phyloP scores from a whole-genome alignment of 2,329 filamentous ascomycete species.

The Neonectria neomacrospora region DNA sequence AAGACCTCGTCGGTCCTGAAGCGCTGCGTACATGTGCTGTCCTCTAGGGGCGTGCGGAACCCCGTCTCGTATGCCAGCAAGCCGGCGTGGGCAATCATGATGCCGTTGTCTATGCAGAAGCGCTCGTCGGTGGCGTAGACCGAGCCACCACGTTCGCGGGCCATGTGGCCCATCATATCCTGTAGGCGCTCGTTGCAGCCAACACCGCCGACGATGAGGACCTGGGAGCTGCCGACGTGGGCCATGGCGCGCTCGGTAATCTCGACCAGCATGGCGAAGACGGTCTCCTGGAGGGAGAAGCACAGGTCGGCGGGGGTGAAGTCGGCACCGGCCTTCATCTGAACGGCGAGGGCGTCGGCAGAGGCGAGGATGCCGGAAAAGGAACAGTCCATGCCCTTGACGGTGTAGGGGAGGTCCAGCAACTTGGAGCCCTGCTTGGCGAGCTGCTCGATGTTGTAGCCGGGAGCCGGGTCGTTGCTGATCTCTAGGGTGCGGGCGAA shows the following conservation, averaged over 20 bases:
- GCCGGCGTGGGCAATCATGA: conserved; percentile 97
- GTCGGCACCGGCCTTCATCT: conserved; percentile 64
- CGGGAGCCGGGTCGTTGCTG: conserved; percentile 94
- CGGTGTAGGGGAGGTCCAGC: conserved; percentile 91
- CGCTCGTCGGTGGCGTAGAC: conserved; percentile 96
- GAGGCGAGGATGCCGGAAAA: conserved; percentile 92
- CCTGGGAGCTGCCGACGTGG: conserved; percentile 89
- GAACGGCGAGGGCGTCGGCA: conserved; percentile 81
- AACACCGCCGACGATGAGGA: conserved; percentile 94
- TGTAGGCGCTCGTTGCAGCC: conserved; percentile 95
- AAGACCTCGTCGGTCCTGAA: conserved; percentile 86
- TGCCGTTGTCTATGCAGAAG: conserved; percentile 99
- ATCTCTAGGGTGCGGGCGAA: conserved; percentile 93
- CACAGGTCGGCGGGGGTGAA: conserved; percentile 88
- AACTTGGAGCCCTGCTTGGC: conserved; percentile 79
- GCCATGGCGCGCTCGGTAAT: conserved; percentile 99
- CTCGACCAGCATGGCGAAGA: conserved; percentile 97
- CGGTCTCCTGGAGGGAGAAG: conserved; percentile 94
- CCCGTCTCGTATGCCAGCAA: conserved; percentile 86
- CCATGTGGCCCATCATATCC: conserved; percentile 99
- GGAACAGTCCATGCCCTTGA: conserved; percentile 98
- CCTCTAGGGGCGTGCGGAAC: conserved; percentile 78
- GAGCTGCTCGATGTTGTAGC: conserved; percentile 97
- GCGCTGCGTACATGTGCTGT: conserved; percentile 86
- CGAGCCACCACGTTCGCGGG: conserved; percentile 84